A percentile compares a stretch with the other conserved stretches of the same genome.
Evolutionary conservation across 2,329 filamentous ascomycete genomes (phyloP).

Genomic region (Tolypocladium guangdongense): DNA sequence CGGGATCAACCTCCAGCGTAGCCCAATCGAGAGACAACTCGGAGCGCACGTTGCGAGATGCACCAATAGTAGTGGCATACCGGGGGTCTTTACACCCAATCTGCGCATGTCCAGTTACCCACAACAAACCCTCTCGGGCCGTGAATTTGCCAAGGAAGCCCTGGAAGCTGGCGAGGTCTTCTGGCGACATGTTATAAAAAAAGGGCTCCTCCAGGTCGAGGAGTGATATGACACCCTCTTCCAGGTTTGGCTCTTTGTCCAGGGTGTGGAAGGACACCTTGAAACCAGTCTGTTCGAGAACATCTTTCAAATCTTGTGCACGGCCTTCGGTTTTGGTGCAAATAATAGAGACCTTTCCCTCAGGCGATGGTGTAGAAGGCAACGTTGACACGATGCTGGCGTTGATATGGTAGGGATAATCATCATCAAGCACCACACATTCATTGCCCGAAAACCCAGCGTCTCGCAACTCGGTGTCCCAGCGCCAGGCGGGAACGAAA

Average conservation of each 20-base stretch:
- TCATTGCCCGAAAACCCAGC: conserved; percentile 4
- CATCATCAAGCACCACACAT: conserved; percentile 3
- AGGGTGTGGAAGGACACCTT: not conserved
- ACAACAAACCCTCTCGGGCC: conserved; percentile 1
- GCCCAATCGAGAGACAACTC: conserved; percentile 5
- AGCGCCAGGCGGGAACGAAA: not conserved
- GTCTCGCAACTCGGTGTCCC: conserved; percentile 1
- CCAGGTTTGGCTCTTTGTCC: not conserved
- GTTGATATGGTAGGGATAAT: not conserved
- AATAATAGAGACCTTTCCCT: not conserved
- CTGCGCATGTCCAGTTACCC: conserved; percentile 3
- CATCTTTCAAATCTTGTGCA: not conserved
- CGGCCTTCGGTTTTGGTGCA: not conserved
- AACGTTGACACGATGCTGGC: not conserved
- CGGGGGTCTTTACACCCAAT: conserved; percentile 1
- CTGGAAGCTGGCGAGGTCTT: conserved; percentile 6
- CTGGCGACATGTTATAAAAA: conserved; percentile 4
- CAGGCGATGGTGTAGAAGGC: not conserved
- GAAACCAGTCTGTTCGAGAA: not conserved
- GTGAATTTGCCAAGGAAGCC: conserved; percentile 6
- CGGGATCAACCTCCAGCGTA: conserved; percentile 1
- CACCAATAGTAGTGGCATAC: conserved; percentile 1
- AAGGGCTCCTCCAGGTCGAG: conserved; percentile 9
- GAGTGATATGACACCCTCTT: conserved; percentile 4
- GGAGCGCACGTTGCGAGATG: conserved; percentile 3